Evolutionary conservation across 371 early-diverging fungal species (phyloP).

Genomic region (Syncephalastrum contaminatum): DNA sequence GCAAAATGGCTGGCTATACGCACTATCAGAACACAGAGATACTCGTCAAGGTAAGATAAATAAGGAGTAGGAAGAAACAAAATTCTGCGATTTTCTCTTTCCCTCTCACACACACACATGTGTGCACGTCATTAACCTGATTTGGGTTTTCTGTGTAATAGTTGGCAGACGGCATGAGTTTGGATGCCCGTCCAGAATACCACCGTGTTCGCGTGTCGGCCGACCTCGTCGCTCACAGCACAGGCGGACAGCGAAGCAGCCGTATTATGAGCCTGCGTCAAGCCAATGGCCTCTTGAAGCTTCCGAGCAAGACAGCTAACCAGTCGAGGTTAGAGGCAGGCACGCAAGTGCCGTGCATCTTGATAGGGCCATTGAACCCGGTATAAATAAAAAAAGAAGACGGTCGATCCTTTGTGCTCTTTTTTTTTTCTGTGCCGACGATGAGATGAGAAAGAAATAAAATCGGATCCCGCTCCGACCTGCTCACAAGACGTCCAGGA

Average conservation of each 20-base stretch:
- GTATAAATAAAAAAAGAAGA: too few relatives aligned
- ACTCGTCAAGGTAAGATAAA: conserved; percentile 58
- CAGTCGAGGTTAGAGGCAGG: conserved; percentile 20
- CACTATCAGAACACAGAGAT: conserved; percentile 45
- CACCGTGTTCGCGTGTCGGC: conserved; percentile 62
- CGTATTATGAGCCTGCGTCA: conserved; percentile 76
- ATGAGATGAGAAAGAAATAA: too few relatives aligned
- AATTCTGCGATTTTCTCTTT: neutral
- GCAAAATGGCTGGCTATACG: conserved; percentile 68
- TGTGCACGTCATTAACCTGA: too few relatives aligned
- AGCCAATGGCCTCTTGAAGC: conserved; percentile 77
- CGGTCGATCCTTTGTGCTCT: too few relatives aligned
- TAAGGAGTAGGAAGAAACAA: neutral
- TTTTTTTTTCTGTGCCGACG: too few relatives aligned
- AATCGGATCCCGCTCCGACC: too few relatives aligned
- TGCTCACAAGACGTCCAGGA: too few relatives aligned
- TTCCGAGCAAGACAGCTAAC: conserved; percentile 51
- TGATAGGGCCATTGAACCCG: conserved; percentile 28
- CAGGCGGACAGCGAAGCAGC: conserved; percentile 77
- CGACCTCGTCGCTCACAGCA: conserved; percentile 60
- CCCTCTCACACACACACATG: neutral
- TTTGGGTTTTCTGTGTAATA: conserved; percentile 13
- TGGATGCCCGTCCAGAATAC: conserved; percentile 89
- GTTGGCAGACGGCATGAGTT: conserved; percentile 48
- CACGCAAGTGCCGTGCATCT: conserved; percentile 27